Conservation (phyloP, 2,329 filamentous ascomycete genomes). For the Dactylellina haptotyla region DNA sequence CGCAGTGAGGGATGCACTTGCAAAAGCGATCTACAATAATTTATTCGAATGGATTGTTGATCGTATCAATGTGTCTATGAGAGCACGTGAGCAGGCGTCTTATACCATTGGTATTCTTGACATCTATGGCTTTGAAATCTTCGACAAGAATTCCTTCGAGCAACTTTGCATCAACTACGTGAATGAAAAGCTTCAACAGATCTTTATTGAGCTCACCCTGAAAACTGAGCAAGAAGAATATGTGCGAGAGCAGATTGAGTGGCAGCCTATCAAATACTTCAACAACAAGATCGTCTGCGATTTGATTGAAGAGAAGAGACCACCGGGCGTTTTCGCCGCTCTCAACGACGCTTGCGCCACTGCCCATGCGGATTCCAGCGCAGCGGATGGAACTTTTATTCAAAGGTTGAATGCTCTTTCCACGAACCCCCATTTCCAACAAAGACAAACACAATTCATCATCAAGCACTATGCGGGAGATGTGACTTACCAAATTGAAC, state of each 20-base stretch:
- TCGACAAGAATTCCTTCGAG: constrained; percentile 99
- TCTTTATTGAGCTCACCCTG: constrained; percentile 99
- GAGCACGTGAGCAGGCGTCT: constrained; percentile 80
- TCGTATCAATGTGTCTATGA: constrained; percentile 90
- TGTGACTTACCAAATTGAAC: constrained; percentile 99
- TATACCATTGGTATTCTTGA: constrained; percentile 98
- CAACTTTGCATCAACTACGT: constrained; percentile 99
- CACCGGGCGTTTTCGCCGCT: constrained; percentile 86
- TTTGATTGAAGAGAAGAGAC: constrained; percentile 97
- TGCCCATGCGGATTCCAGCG: constrained; percentile 82
- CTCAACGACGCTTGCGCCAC: constrained; percentile 92
- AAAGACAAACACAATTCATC: constrained; percentile 80
- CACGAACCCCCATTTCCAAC: constrained; percentile 98
- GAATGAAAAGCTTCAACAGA: constrained; percentile 98
- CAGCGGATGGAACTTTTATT: constrained; percentile 86
- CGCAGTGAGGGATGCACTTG: constrained; percentile 94
- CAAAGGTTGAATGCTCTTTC: constrained; percentile 91
- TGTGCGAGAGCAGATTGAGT: constrained; percentile 93
- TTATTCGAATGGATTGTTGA: constrained; percentile 99
- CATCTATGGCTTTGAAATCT: constrained; percentile 99
- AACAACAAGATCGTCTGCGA: constrained; percentile 99
- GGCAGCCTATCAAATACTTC: constrained; percentile 99
- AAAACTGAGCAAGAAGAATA: constrained; percentile 99
- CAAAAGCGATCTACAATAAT: constrained; percentile 98
- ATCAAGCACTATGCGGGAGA: constrained; percentile 98